Base-by-base conservation (phyloP, 257 asterid species). In the Paraleonurus japonicus region DNA sequence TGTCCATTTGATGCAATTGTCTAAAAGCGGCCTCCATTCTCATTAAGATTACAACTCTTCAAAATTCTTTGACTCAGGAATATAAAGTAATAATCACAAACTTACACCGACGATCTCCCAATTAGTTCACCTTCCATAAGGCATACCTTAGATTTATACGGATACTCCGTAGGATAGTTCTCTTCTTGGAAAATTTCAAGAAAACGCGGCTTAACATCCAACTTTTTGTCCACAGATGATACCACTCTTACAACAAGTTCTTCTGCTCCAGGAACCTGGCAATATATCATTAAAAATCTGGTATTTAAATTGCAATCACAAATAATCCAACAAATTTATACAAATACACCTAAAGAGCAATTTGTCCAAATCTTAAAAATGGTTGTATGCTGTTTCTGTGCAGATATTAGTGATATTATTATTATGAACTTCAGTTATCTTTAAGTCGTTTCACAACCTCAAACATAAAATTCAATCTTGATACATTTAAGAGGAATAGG, bases 221-320 rank as follows among this genome's bases (percentile, higher is more conserved):
- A 81, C 80, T 92, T 94, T 81, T 89, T 94, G 92, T 94, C 98
- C 80, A 94, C 98, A 50, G 99, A 94, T 61, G 98, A 94, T 20
- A 94, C 99, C 67, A 94, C 96, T 83, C 99, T 80, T 10, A 94
- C 89, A 66, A 94, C 98, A 77, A 94, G 99, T 65, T 92, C 92
- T 64, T 94, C 98, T 51, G 94, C 99, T 78, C 93, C 99, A 17
- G 96, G 95, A 75, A 94, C 89, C 99, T 94, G 85, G 41, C 26
- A 80, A 68, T 26, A 62, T 16, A 60, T 37, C 60, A 65, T 55
- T 24, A 24, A 47, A 59, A 58, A 32, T 45, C 33, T 20, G 33
- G 60, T 16, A 55, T 37, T 15, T 20, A 35, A 51, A 64, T 43
- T 51, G 64, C 27, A 55, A 51, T 41, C 64, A 53, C 6, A 17